Evolutionary conservation across 208 protist species (phyloP).

Genomic region (Zelonia costaricensis): DNA sequence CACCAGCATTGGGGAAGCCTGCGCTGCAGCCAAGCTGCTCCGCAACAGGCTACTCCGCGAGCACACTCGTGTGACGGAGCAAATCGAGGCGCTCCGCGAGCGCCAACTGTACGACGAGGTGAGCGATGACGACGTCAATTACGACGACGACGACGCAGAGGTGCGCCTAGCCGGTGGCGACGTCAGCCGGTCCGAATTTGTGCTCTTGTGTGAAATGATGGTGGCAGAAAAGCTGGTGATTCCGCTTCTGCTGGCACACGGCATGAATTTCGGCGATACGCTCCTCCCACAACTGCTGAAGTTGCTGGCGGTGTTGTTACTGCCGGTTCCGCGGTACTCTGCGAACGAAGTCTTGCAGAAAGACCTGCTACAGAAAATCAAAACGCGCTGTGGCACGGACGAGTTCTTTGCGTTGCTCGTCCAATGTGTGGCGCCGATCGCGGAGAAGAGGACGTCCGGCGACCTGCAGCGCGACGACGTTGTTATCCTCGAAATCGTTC

Average conservation of each 20-base stretch:
- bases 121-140: slow-evolving; percentile 38
- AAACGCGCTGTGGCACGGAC: slow-evolving; percentile 70
- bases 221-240: slow-evolving; percentile 81
- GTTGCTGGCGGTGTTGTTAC: slow-evolving; percentile 62
- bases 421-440: slow-evolving; percentile 77
- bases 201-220: slow-evolving; percentile 80
- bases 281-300: slow-evolving; percentile 86
- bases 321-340: slow-evolving; percentile 68
- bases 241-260: slow-evolving; percentile 78
- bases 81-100: slow-evolving; percentile 62
- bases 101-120: slow-evolving; percentile 58
- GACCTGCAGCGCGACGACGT: slow-evolving; percentile 58
- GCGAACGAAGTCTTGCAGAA: slow-evolving; percentile 55
- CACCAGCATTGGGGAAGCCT: slow-evolving; percentile 47
- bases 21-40: slow-evolving; percentile 73
- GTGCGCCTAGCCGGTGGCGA: slow-evolving; percentile 12
- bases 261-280: slow-evolving; percentile 63
- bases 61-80: slow-evolving; percentile 58
- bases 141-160: slow-evolving; percentile 27
- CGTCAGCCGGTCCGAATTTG: slow-evolving; percentile 58
- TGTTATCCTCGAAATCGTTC: slow-evolving; percentile 78
- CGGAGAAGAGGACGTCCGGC: slow-evolving; percentile 57
- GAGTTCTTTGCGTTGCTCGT: slow-evolving; percentile 84
- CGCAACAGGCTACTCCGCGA: slow-evolving; percentile 78
- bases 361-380: slow-evolving; percentile 65